Evolutionary conservation across 2,329 filamentous ascomycete genomes (phyloP), one percentile per base, ranked within the genome.

Genomic region (Aspergillus piperis): DNA sequence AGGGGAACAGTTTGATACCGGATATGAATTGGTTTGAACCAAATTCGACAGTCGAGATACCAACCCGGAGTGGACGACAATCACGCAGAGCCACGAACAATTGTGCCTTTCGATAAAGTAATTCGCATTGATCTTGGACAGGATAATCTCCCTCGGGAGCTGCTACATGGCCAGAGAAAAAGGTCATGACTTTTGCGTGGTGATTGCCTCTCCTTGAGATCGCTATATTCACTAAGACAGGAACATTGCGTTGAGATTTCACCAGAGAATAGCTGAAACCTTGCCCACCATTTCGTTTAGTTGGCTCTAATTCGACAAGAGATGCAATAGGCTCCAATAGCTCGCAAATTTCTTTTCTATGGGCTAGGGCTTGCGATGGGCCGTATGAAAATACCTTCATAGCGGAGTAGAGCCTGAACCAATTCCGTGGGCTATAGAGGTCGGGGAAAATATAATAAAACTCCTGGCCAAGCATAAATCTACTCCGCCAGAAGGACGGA

Each of bases 361-460:
- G 64, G 19, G 61, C 17, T 8, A 66, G 17, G 2, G 55, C 4
- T 36, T 5, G 30, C 17, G 21, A 17, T 11, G 4, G 2, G 25
- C 41, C 8, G 23, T 4, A 5, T 30, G 5, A 58, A 15, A 8
- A 44, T 3, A 5, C 15, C 27, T 19, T 54, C 3, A 47, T 52
- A 1, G 51, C 59, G 30, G 61, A 57, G 17, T 59, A 63, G 10
- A 66, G 47, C 8, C 51, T 38, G 47, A 6, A 55, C 66, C 64
- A 66, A 36, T 66, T 21, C 10, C 52, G 50, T 30, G 2, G 44
- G 2, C 10, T 52, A 13, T 2, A 25, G 41, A 5, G 56, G 39
- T 11, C 27, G 49, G 59, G 57, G 38, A 64, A 67, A 5, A 67
- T 10, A 15, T 64, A 67, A 23, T 61, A 64, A 15, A 49, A 42